A percentile compares a stretch with the other conserved stretches of the same genome.
Evolutionary conservation across 1,284 basidiomycete species (phyloP).

Genomic region (Porphyrellus sp.): DNA sequence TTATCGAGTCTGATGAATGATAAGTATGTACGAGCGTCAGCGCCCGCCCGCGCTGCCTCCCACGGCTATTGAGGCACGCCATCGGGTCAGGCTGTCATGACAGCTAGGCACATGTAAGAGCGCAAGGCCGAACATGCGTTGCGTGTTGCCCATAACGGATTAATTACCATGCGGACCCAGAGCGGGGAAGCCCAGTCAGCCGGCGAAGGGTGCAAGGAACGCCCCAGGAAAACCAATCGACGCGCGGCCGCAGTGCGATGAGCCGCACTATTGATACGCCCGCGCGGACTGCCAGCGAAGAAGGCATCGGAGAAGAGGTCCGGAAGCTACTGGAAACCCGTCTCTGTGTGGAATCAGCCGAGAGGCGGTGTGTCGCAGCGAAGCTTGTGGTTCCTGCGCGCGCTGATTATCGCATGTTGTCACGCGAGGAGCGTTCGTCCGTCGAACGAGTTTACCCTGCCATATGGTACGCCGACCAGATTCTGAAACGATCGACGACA

Average conservation of each 20-base stretch:
- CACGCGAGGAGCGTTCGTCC: not conserved
- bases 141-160: not conserved
- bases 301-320: not conserved
- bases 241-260: constrained; percentile 4
- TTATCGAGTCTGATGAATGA: not conserved
- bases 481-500: not conserved
- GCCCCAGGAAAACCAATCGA: not conserved
- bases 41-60: not conserved
- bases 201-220: not conserved
- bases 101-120: constrained; percentile 7
- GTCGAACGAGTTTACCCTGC: not conserved
- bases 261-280: not conserved
- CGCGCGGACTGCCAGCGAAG: constrained; percentile 1
- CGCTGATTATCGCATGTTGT: not conserved
- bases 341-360: not conserved
- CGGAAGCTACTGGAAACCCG: not conserved
- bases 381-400: too few species aligned
- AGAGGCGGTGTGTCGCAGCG: not conserved
- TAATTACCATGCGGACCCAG: constrained; percentile 4
- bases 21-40: not conserved
- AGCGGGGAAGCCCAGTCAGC: not conserved
- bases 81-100: not conserved
- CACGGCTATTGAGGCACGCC: constrained; percentile 4
- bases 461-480: not conserved
- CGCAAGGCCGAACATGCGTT: not conserved